phyloP scores from a whole-genome alignment of 2,329 filamentous ascomycete genomes.

The Fusarium gaditjirri region DNA sequence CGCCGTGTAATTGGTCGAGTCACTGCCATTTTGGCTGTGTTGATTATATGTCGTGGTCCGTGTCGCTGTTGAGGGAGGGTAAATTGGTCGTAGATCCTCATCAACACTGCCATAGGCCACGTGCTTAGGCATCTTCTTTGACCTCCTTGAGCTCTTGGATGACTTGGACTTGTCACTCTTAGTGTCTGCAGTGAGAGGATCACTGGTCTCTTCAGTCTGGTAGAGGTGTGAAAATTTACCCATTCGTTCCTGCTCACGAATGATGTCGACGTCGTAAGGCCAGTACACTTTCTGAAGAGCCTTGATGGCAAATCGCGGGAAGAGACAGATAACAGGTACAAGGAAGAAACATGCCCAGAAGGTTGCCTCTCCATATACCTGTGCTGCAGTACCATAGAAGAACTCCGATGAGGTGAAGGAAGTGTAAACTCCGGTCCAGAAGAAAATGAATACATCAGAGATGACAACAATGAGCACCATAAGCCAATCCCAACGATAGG shows the following conservation, averaged over 20 bases:
- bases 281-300: constrained; percentile 92
- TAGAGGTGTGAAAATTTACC: constrained; percentile 82
- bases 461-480: constrained; percentile 84
- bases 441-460: constrained; percentile 88
- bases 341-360: constrained; percentile 90
- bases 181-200: constrained; percentile 52
- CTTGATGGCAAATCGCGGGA: constrained; percentile 90
- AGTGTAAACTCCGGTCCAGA: constrained; percentile 93
- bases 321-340: constrained; percentile 82
- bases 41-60: constrained; percentile 78
- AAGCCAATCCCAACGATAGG: constrained; percentile 98
- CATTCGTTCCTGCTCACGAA: constrained; percentile 88
- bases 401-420: constrained; percentile 58
- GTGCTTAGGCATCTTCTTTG: constrained; percentile 63
- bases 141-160: constrained; percentile 62
- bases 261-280: constrained; percentile 92
- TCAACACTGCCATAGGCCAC: constrained; percentile 73
- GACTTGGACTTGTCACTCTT: constrained; percentile 60
- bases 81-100: constrained; percentile 92
- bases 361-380: constrained; percentile 82
- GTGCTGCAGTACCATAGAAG: constrained; percentile 80
- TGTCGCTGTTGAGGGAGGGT: constrained; percentile 89
- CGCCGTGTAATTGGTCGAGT: constrained; percentile 89
- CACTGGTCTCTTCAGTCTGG: constrained; percentile 48
- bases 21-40: constrained; percentile 89